phyloP scores from a whole-genome alignment of 2,329 filamentous ascomycete genomes.

The Sporothrix inflata region DNA sequence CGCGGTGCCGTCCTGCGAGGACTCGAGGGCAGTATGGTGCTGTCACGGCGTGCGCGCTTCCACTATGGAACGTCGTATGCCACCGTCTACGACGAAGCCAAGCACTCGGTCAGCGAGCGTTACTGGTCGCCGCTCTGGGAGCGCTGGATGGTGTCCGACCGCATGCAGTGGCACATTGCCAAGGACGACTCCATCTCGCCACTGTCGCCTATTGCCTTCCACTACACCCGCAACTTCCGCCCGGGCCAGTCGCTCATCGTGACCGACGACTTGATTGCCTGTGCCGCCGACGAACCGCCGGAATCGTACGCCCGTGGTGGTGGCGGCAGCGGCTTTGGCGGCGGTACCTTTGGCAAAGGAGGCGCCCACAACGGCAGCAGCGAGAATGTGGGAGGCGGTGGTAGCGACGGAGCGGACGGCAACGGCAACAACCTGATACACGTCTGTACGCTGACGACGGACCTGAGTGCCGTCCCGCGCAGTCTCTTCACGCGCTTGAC shows the following conservation, averaged over 20 bases:
- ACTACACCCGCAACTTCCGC: slow-evolving; percentile 84
- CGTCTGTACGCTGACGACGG: slow-evolving; percentile 80
- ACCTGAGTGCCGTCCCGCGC: slow-evolving; percentile 74
- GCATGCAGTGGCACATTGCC: slow-evolving; percentile 85
- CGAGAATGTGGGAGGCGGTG: not conserved
- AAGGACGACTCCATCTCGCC: slow-evolving; percentile 78
- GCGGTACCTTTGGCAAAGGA: not conserved
- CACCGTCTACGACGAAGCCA: slow-evolving; percentile 76
- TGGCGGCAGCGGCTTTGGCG: not conserved
- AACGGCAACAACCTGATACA: slow-evolving; percentile 59
- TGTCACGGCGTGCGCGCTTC: slow-evolving; percentile 72
- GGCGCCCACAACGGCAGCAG: not conserved
- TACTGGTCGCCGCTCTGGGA: slow-evolving; percentile 84
- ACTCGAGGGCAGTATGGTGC: slow-evolving; percentile 77
- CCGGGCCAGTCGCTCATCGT: slow-evolving; percentile 76
- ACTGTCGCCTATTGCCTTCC: slow-evolving; percentile 75
- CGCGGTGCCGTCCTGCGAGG: slow-evolving; percentile 75
- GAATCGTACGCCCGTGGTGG: slow-evolving; percentile 55
- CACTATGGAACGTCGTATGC: slow-evolving; percentile 82
- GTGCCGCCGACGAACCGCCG: slow-evolving; percentile 69
- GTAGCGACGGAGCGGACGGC: slow-evolving; percentile 42
- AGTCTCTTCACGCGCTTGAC: slow-evolving; percentile 74
- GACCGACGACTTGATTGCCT: slow-evolving; percentile 79
- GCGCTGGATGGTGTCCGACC: slow-evolving; percentile 79
- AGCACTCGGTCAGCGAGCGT: slow-evolving; percentile 71